Evolutionary conservation across 2,329 filamentous ascomycete species (phyloP).

Genomic region (Phialocephala sp.): DNA sequence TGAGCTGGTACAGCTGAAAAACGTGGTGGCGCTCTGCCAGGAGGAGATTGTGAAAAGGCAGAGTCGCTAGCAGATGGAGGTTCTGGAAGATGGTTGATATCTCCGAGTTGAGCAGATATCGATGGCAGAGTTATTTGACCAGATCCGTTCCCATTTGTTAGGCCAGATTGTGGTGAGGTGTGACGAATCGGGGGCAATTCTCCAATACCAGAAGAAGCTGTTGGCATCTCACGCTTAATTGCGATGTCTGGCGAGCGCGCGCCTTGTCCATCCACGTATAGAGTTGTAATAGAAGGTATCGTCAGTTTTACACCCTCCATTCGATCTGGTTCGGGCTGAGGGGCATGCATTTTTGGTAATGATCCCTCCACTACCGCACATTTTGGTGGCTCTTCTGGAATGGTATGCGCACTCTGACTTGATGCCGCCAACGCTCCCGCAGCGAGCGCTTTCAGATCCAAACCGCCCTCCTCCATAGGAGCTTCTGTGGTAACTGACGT

Average conservation of each 20-base stretch:
- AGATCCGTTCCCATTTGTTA: conserved; percentile 35
- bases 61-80: conserved; percentile 28
- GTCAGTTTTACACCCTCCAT: conserved; percentile 33
- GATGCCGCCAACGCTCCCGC: conserved; percentile 25
- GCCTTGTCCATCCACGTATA: conserved; percentile 20
- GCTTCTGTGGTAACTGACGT: background rate
- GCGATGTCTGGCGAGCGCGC: conserved; percentile 27
- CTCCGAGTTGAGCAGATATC: conserved; percentile 39
- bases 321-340: conserved; percentile 19
- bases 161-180: conserved; percentile 35
- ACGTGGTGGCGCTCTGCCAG: conserved; percentile 32
- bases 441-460: conserved; percentile 26
- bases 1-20: conserved; percentile 35
- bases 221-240: conserved; percentile 30
- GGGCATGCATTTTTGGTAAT: background rate
- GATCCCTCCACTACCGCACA: conserved; percentile 7
- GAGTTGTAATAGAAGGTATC: conserved; percentile 31
- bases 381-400: conserved; percentile 18
- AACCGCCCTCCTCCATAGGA: conserved; percentile 18
- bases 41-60: conserved; percentile 40
- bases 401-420: conserved; percentile 22
- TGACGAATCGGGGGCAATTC: conserved; percentile 41
- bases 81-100: conserved; percentile 39
- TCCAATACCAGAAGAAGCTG: conserved; percentile 25
- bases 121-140: conserved; percentile 40